Evolutionary conservation across 2,329 filamentous ascomycete species (phyloP).

Genomic region (Raffaelea ambrosiae): DNA sequence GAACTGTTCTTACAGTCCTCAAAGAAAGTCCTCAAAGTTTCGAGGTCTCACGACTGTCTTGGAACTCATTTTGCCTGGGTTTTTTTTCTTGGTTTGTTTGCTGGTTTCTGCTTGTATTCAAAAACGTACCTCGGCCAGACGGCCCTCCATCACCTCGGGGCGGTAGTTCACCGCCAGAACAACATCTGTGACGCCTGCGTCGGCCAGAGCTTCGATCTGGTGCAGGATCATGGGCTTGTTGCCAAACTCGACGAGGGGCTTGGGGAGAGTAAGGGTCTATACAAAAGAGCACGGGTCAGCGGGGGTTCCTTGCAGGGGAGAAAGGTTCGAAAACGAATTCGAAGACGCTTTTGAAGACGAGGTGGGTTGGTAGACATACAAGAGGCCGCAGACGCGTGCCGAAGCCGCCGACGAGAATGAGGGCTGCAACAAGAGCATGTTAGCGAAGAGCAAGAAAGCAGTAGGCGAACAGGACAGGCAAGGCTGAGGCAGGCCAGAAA

Average conservation of each 20-base stretch:
- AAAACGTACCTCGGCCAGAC: slow-evolving; percentile 69
- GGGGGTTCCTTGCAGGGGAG: too few relatives aligned
- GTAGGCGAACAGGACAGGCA: too few relatives aligned
- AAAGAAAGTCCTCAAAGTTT: too few relatives aligned
- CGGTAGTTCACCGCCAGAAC: slow-evolving; percentile 98
- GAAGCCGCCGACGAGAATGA: slow-evolving; percentile 98
- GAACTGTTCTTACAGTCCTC: too few relatives aligned
- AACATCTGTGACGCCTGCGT: slow-evolving; percentile 92
- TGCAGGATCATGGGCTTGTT: slow-evolving; percentile 99
- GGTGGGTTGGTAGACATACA: slow-evolving; percentile 45
- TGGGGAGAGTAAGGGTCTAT: slow-evolving; percentile 91
- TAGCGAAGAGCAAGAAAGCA: not conserved
- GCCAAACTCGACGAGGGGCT: slow-evolving; percentile 94
- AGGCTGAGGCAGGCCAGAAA: too few relatives aligned
- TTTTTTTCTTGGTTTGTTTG: not conserved
- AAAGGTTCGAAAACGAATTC: too few relatives aligned
- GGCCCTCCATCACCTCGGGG: slow-evolving; percentile 93
- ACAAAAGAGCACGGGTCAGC: not conserved
- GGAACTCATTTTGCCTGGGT: too few relatives aligned
- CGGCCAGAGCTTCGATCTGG: slow-evolving; percentile 90
- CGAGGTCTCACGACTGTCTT: too few relatives aligned
- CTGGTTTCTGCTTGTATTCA: not conserved
- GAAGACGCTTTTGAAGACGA: too few relatives aligned
- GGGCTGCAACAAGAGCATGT: slow-evolving; percentile 46
- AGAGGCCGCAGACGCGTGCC: slow-evolving; percentile 95